Evolutionary conservation across 2,329 filamentous ascomycete genomes (phyloP), one percentile per base, ranked within the genome.

Genomic region (Ascochyta clinopodiicola): DNA sequence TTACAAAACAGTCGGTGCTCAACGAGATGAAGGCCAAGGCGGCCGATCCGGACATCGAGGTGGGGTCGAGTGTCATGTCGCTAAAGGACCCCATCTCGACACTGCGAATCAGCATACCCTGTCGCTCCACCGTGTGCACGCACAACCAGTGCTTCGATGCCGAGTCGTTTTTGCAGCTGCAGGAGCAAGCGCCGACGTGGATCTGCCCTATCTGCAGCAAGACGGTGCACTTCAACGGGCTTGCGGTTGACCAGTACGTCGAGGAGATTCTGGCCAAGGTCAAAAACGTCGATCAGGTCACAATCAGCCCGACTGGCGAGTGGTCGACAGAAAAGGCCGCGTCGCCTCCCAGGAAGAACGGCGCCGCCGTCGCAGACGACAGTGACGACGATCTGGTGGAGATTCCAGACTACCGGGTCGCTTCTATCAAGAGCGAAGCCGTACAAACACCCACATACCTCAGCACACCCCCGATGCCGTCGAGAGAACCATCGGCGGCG

Each of bases 61-160:
- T 94, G 1, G 96, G 90, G 2, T 96, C 94, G 1, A 89, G 89
- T 48, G 88, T 95, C 38, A 85, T 99, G 77, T 96, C 93, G 10
- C 80, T 99, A 10, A 96, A 96, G 75, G 96, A 96, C 69, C 95
- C 95, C 0, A 81, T 98, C 29, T 96, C 92, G 3, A 96, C 92
- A 32, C 85, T 92, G 73, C 85, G 93, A 56, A 89, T 99, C 32
- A 82, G 84, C 8, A 81, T 90, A 15, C 95, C 95, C 0, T 92
- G 92, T 64, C 88, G 95, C 31, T 91, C 91, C 4, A 82, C 86
- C 3, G 78, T 87, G 31, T 99, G 95, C 78, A 88, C 86, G 3
- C 95, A 99, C 74, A 90, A 95, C 24, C 92, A 96, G 71, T 99
- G 95, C 73, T 99, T 98, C 66, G 95, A 99, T 74, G 94, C 90